Conservation (phyloP, 2,329 filamentous ascomycete species). For the Sporothrix protearum region DNA sequence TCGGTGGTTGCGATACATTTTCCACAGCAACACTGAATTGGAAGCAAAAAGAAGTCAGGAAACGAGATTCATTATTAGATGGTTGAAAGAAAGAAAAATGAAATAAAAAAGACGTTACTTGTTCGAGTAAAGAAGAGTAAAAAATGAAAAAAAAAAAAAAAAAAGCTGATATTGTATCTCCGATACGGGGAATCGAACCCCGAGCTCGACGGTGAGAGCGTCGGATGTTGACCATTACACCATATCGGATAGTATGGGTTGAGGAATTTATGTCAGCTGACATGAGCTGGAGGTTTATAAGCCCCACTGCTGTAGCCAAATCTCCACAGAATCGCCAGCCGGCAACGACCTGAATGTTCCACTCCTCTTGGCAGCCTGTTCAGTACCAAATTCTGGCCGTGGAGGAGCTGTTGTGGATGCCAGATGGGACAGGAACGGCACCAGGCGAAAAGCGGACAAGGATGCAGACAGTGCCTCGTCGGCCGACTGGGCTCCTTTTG, state of each 20-base stretch:
- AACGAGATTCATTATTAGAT: neutral
- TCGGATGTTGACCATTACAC: constrained; percentile 9
- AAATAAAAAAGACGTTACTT: neutral
- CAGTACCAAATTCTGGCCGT: neutral
- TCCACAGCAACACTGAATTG: too few relatives aligned
- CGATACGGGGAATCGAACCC: constrained; percentile 8
- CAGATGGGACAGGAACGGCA: neutral
- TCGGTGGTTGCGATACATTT: too few relatives aligned
- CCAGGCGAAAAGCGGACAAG: neutral
- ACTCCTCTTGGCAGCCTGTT: neutral
- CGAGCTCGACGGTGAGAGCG: constrained; percentile 2
- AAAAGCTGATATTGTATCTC: neutral
- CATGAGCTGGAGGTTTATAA: neutral
- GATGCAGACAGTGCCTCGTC: neutral
- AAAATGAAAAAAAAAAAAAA: neutral
- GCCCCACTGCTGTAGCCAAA: constrained; percentile 2
- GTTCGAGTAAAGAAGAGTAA: neutral
- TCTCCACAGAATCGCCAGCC: neutral
- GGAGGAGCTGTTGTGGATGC: neutral
- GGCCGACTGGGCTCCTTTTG: neutral
- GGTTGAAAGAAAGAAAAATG: neutral
- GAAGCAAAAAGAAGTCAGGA: neutral
- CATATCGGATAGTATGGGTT: neutral
- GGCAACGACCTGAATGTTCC: neutral
- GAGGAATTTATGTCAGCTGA: neutral